Percentiles rank a stretch among this genome's conserved stretches.
Evolutionary conservation across 192 early-diverging fungal genomes (phyloP).

Genomic region (Coemansia sp.): DNA sequence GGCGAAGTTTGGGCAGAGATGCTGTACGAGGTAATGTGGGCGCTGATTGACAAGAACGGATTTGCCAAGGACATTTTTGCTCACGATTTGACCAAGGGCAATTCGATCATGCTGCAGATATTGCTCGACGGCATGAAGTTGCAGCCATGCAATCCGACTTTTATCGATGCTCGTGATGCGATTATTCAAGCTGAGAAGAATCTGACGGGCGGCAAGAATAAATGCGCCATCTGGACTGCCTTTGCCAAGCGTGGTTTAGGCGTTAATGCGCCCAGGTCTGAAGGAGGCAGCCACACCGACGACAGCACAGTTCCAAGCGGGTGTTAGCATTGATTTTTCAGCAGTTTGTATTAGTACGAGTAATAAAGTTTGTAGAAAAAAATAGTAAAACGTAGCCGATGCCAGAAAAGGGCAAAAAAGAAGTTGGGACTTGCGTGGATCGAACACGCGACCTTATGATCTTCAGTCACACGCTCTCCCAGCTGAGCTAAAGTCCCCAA

Average conservation of each 20-base stretch:
- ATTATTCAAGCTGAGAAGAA: conserved; percentile 65
- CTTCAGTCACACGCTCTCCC: conserved; percentile 45
- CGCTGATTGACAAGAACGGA: conserved; percentile 57
- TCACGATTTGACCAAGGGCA: conserved; percentile 57
- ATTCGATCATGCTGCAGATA: conserved; percentile 60
- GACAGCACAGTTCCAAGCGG: conserved; percentile 31
- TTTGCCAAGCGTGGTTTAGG: conserved; percentile 73
- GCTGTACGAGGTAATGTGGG: conserved; percentile 68
- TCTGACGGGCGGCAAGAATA: conserved; percentile 59
- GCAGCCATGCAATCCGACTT: conserved; percentile 71
- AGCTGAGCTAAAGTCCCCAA: conserved; percentile 20
- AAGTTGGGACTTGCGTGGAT: conserved; percentile 40
- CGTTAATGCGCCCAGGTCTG: too few species aligned
- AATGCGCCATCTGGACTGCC: conserved; percentile 63
- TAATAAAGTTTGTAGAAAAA: neutral
- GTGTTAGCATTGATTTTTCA: conserved; percentile 17
- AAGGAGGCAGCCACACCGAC: conserved; percentile 18
- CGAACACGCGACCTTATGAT: conserved; percentile 46
- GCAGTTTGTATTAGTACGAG: neutral
- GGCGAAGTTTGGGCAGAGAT: conserved; percentile 68
- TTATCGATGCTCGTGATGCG: conserved; percentile 66
- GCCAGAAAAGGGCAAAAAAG: neutral
- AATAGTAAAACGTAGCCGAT: too few species aligned
- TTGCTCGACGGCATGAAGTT: conserved; percentile 64
- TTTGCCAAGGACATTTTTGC: conserved; percentile 27